Percentiles rank a stretch among this genome's conserved stretches.
These are phyloP conservation scores for Lichenothelia convexa DNA, from an alignment of 495 filamentous ascomycete genomes.

Conservation along the genomic window DNA sequence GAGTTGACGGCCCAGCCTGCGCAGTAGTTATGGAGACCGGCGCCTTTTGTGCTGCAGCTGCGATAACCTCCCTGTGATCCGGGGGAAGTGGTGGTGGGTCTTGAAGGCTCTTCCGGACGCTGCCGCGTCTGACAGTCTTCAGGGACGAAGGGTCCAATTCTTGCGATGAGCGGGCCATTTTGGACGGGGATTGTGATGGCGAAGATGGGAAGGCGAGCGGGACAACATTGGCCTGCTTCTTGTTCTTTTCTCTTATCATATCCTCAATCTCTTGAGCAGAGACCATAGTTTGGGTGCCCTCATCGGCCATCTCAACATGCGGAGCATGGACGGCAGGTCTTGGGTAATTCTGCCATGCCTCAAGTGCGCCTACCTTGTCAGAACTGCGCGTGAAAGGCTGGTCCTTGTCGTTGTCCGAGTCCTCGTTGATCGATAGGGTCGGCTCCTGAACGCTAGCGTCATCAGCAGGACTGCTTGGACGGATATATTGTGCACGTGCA, in stretches of 20 bases:
- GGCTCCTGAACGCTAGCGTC: too few relatives aligned
- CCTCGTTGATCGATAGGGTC: too few relatives aligned
- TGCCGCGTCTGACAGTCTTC: background rate
- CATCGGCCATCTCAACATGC: conserved; percentile 10
- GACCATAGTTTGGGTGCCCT: conserved; percentile 22
- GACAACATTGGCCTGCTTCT: conserved; percentile 4
- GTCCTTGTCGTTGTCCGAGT: too few relatives aligned
- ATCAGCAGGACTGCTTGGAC: too few relatives aligned
- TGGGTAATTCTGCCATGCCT: too few relatives aligned
- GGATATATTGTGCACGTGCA: too few relatives aligned
- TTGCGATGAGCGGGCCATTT: background rate
- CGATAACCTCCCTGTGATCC: too few relatives aligned
- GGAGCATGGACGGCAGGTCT: too few relatives aligned
- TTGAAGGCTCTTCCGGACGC: conserved; percentile 39
- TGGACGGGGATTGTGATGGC: background rate
- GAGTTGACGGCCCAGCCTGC: conserved; percentile 21
- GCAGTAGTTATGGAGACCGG: conserved; percentile 65
- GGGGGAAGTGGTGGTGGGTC: conserved; percentile 42
- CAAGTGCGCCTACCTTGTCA: too few relatives aligned
- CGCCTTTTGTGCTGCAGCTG: conserved; percentile 68
- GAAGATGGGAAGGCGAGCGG: background rate
- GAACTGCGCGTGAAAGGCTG: too few relatives aligned
- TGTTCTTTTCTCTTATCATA: conserved; percentile 10
- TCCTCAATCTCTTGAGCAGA: conserved; percentile 21
- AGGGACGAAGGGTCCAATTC: background rate